These are phyloP conservation scores for Fusarium continuum DNA, from an alignment of 2,329 filamentous ascomycete species.

Conservation along the genomic window DNA sequence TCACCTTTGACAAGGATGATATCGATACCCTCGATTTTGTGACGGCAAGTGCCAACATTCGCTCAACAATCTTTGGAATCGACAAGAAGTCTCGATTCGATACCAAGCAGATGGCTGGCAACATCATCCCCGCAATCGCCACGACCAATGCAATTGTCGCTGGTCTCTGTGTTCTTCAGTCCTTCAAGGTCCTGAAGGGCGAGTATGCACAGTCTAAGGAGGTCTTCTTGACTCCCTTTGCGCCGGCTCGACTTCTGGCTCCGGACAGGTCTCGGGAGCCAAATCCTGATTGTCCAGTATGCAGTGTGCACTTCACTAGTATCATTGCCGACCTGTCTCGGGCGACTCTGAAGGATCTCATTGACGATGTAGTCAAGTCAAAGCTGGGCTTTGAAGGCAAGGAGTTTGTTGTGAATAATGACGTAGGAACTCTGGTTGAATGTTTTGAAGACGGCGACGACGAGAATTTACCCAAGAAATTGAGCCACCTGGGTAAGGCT, in stretches of 20 bases:
- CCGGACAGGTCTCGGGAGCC: constrained; percentile 68
- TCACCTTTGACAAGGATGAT: constrained; percentile 97
- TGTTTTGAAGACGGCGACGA: constrained; percentile 74
- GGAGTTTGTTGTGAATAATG: constrained; percentile 81
- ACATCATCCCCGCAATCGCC: constrained; percentile 98
- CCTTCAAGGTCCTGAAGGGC: constrained; percentile 86
- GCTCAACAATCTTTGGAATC: constrained; percentile 89
- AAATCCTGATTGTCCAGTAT: constrained; percentile 85
- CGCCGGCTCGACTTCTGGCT: constrained; percentile 65
- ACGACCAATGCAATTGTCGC: constrained; percentile 98
- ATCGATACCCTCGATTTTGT: constrained; percentile 96
- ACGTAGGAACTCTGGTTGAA: constrained; percentile 77
- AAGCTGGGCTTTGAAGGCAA: constrained; percentile 79
- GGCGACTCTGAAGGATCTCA: constrained; percentile 81
- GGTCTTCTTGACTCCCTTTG: constrained; percentile 81
- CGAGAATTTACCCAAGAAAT: constrained; percentile 82
- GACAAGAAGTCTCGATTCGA: constrained; percentile 91
- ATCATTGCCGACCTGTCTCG: constrained; percentile 73
- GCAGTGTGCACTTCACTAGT: constrained; percentile 75
- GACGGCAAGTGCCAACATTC: constrained; percentile 86
- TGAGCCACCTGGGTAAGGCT: constrained; percentile 75
- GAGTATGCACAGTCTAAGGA: constrained; percentile 79
- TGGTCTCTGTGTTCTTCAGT: constrained; percentile 88
- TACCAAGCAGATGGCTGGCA: constrained; percentile 98
- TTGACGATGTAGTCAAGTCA: constrained; percentile 75